Evolutionary conservation across 1,139 yeast species (phyloP).

Genomic region (Suhomyces taliae): DNA sequence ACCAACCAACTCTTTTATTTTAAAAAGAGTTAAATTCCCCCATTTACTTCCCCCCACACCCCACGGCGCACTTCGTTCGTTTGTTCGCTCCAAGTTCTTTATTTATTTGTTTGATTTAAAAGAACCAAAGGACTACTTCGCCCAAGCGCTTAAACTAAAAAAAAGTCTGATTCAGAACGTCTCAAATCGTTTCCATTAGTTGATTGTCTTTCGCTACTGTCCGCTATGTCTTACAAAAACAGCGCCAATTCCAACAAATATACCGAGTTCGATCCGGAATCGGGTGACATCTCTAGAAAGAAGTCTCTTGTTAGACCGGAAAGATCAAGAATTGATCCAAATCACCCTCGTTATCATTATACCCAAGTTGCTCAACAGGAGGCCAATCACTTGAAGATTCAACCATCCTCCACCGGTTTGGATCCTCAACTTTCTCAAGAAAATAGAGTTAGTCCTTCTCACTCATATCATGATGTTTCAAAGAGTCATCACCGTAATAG

Average conservation of each 20-base stretch:
- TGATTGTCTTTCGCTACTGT: neutral
- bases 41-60: neutral
- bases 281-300: conserved; percentile 53
- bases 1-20: neutral
- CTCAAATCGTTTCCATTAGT: neutral
- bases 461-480: conserved; percentile 1
- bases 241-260: conserved; percentile 27
- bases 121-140: too few species aligned
- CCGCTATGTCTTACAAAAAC: conserved; percentile 17
- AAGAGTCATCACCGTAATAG: neutral
- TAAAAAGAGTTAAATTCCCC: neutral
- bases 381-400: conserved; percentile 58
- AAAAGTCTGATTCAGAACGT: too few species aligned
- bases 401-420: conserved; percentile 73
- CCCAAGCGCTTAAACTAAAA: neutral
- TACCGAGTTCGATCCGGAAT: conserved; percentile 49
- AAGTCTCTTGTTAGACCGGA: conserved; percentile 80
- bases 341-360: conserved; percentile 77
- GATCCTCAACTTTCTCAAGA: conserved; percentile 46
- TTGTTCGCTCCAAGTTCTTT: neutral
- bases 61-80: neutral
- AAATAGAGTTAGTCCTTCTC: conserved; percentile 4
- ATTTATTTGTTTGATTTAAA: too few species aligned
- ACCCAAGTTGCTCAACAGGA: conserved; percentile 78
- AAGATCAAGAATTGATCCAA: conserved; percentile 64